These are phyloP conservation scores for Diaporthe humulicola DNA, from an alignment of 2,329 filamentous ascomycete species.

Conservation along the genomic window DNA sequence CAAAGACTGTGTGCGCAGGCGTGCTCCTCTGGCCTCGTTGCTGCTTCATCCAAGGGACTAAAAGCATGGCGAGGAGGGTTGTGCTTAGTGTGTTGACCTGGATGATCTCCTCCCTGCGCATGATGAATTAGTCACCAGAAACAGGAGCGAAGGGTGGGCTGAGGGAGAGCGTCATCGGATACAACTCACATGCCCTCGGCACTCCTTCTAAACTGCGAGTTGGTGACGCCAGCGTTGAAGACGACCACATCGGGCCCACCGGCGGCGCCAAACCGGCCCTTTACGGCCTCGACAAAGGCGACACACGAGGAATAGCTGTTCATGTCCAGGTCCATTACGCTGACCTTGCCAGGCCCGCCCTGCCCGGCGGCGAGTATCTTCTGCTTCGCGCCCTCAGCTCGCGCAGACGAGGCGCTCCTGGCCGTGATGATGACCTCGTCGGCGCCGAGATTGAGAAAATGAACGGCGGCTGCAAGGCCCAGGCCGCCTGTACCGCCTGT, in stretches of 20 bases:
- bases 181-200: constrained; percentile 47
- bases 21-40: constrained; percentile 43
- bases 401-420: constrained; percentile 47
- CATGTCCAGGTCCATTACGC: constrained; percentile 46
- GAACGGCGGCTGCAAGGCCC: constrained; percentile 54
- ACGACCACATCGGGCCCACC: constrained; percentile 46
- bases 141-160: no score
- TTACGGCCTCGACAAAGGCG: constrained; percentile 43
- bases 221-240: constrained; percentile 46
- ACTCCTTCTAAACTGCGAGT: constrained; percentile 41
- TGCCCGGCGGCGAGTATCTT: constrained; percentile 47
- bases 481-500: constrained; percentile 58
- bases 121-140: background rate
- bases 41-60: constrained; percentile 60
- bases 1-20: constrained; percentile 45
- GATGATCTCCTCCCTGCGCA: constrained; percentile 61
- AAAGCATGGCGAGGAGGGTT: constrained; percentile 63
- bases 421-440: constrained; percentile 55
- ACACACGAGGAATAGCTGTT: constrained; percentile 45
- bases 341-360: constrained; percentile 42
- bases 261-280: constrained; percentile 40
- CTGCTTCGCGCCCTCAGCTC: constrained; percentile 53
- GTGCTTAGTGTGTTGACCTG: constrained; percentile 73
- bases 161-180: background rate
- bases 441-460: constrained; percentile 56